Evolutionary conservation across 2,329 filamentous ascomycete species (phyloP), one percentile per base, ranked within the genome.

Genomic region (Pseudogymnoascus sp.): DNA sequence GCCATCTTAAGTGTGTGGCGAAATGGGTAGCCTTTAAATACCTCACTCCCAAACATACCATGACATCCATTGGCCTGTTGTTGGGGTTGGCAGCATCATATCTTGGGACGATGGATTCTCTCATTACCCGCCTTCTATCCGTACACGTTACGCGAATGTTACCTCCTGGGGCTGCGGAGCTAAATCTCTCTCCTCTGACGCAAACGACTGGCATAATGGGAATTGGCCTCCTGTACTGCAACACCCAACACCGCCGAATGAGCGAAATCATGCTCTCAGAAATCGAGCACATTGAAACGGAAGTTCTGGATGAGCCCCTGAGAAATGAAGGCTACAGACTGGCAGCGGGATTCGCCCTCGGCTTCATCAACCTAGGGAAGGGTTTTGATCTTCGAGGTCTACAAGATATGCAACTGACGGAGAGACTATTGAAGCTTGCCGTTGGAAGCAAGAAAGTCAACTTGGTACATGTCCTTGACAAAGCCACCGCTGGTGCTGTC

Each of bases 21-120:
- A 97, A 97, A 77, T 99, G 94, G 93, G 88, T 99, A 43, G 93
- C 92, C 7, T 99, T 97, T 81, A 97, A 97, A 71, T 99, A 99
- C 68, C 79, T 99, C n/a, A 99, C 94, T 0, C 93, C 94, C 1
- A 99, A 99, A 70, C 95, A 99, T 74, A 96, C 92, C 25, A 99
- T 99, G 94, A 97, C 94, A 22, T 97, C 94, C 0, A 93, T 99
- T 60, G 94, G 94, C 8, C 79, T 99, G n/a, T 80, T 99, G 2
- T 80, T 99, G 0, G 94, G 94, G 1, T 79, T 99, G 16, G 92
- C 94, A 7, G 94, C 90, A 25, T 97, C 94, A 1, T 96, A 96
- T 71, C 81, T 97, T 67, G 94, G 95, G 1, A 97, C 92, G 2
- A 97, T 97, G 93, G 94, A 99, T 72, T 94, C 90, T 1, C 81